Evolutionary conservation across 768 basidiomycete species (phyloP).

Genomic region (Termitomyces sp.): DNA sequence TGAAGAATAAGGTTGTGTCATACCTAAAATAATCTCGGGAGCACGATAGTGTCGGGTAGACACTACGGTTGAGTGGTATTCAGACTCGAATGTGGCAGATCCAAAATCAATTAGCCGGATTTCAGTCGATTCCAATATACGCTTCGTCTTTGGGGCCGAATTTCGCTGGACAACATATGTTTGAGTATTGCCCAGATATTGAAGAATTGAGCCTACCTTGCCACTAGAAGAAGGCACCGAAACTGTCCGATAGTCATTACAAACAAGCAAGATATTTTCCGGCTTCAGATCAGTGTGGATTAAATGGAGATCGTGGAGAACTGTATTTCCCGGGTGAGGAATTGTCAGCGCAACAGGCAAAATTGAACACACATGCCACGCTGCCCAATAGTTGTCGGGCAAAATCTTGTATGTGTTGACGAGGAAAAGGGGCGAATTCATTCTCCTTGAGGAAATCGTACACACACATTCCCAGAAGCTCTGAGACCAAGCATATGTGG

Average conservation of each 20-base stretch:
- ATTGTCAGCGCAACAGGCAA: conserved; percentile 1
- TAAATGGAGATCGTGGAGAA: conserved; percentile 84
- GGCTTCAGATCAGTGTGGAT: conserved; percentile 99
- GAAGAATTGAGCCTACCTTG: conserved; percentile 42
- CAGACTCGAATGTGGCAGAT: conserved; percentile 94
- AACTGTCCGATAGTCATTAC: conserved; percentile 67
- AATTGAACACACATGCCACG: conserved; percentile 75
- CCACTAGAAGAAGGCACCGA: conserved; percentile 51
- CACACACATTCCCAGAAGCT: conserved; percentile 93
- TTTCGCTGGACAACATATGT: conserved; percentile 41
- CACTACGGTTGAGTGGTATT: conserved; percentile 98
- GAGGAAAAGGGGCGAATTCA: conserved; percentile 93
- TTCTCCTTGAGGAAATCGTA: conserved; percentile 99
- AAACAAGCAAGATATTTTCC: conserved; percentile 94
- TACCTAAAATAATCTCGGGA: conserved; percentile 97
- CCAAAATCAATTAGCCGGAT: conserved; percentile 98
- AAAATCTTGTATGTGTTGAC: conserved; percentile 94
- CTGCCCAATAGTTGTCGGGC: conserved; percentile 88
- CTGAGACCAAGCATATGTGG: conserved; percentile 96
- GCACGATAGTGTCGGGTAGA: conserved; percentile 98
- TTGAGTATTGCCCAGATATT: conserved; percentile 11
- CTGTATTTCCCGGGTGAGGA: conserved; percentile 34
- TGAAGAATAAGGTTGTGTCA: conserved; percentile 17
- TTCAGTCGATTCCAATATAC: conserved; percentile 80
- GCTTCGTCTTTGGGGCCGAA: conserved; percentile 62